Evolutionary conservation across 139 green algal genomes (phyloP), one percentile per base, ranked within the genome.

Genomic region (Raphidocelis subcapitata): DNA sequence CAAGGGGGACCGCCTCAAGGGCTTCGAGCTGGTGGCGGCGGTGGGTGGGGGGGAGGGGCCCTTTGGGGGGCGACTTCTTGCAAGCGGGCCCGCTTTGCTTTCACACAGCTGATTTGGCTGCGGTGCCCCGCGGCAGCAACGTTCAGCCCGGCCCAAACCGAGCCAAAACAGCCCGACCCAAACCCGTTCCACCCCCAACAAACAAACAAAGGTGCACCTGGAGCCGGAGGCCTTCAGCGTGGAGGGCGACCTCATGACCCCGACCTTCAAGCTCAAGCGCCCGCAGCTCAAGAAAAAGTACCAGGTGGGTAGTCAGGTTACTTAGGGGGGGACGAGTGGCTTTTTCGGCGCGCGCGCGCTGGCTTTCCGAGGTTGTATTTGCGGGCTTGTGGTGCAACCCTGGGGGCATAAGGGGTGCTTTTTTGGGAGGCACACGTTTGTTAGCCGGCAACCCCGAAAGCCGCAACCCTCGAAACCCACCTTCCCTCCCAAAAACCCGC

Each of bases 1-100:
- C 73, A 97, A 97, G 79, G 92, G 85, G 41, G 87, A 83, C 73
- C 92, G 92, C 78, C 86, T 98, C 31, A 95, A 95, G 85, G 90
- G 91, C 68, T 96, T 92, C 75, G 91, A 97, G 86, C 74, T 89
- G 1, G 67, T 94, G 49, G 89, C 86, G 77, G 83, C 67, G 0
- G 65, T 97, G 20, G 28, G 85, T 63, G 61, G 93, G 41, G 12
- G 41, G 8, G 41, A 12, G 41, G 41, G 41, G 8, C 12, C 41
- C 41, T 49, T 49, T 49, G 41, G 41, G 41, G 41, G 41, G 41
- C 41, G 41, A 12, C 63, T 20, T 33, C 63, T 14, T 37, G 18
- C 36, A 21, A 26, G 37, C 74, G 74, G 51, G 84, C 24, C n/a
- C n/a, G n/a, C n/a, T n/a, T n/a, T n/a, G n/a, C n/a, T n/a, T n/a